These are phyloP conservation scores for Triticum dicoccoides DNA, from an alignment of 176 grass and related monocot genomes.

Conservation along the genomic window DNA sequence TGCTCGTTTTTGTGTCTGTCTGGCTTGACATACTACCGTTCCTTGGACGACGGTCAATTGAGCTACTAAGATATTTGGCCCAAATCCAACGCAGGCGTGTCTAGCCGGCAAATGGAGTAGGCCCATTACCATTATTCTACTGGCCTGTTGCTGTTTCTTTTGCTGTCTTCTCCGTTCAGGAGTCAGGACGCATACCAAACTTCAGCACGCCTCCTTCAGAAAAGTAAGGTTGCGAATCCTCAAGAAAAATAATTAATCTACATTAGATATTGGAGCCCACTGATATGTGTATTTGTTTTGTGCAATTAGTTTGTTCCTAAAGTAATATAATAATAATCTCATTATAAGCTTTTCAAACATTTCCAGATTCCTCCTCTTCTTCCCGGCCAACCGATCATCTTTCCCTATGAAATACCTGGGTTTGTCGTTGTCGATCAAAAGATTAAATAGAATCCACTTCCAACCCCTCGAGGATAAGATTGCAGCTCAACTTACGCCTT, in stretches of 20 bases:
- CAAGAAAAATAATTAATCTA: too few species aligned
- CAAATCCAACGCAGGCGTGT: not conserved
- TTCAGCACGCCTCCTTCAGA: not conserved
- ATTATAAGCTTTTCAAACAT: too few species aligned
- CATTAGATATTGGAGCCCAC: too few species aligned
- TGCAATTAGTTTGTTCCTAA: not conserved
- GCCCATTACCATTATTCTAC: not conserved
- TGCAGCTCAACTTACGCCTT: too few species aligned
- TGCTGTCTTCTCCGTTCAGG: not conserved
- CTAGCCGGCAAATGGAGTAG: not conserved
- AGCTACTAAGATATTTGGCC: not conserved
- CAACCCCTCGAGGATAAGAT: too few species aligned
- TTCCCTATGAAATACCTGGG: too few species aligned
- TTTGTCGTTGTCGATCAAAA: too few species aligned
- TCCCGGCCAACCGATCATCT: too few species aligned
- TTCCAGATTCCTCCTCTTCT: too few species aligned
- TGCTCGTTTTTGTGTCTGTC: not conserved
- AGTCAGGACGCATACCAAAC: not conserved
- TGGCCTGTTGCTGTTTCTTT: not conserved
- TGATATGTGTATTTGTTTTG: too few species aligned
- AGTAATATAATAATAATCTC: not conserved
- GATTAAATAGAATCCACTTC: too few species aligned
- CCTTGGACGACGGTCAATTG: not conserved
- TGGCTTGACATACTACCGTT: not conserved
- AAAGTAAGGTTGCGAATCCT: not conserved